Percentiles rank a stretch among this genome's conserved stretches.
Evolutionary conservation across 345 rosid genomes (phyloP).

Genomic region (Geranium brycei): DNA sequence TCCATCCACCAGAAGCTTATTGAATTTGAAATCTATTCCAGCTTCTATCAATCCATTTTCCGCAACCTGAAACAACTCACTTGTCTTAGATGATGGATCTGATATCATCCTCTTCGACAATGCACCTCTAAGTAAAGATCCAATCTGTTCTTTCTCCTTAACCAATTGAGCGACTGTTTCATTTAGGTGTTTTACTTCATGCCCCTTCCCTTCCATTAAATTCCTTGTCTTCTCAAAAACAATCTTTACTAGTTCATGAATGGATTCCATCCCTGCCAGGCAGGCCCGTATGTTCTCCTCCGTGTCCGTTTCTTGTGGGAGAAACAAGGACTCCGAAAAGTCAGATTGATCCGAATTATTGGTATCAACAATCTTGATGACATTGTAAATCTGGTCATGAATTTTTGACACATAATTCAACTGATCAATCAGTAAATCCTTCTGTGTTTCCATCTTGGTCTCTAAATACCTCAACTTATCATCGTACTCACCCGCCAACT

Average conservation of each 20-base stretch:
- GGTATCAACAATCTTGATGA: slow-evolving; percentile 46
- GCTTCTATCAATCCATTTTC: slow-evolving; percentile 75
- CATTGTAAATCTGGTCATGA: slow-evolving; percentile 54
- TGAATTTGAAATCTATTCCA: slow-evolving; percentile 56
- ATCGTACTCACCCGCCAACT: slow-evolving; percentile 57
- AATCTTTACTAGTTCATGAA: slow-evolving; percentile 49
- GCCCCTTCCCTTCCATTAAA: slow-evolving; percentile 53
- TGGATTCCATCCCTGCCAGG: slow-evolving; percentile 87
- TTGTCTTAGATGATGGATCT: slow-evolving; percentile 46
- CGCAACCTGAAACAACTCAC: slow-evolving; percentile 64
- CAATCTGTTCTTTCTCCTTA: slow-evolving; percentile 87
- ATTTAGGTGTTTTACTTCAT: slow-evolving; percentile 48
- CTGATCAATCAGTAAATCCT: slow-evolving; percentile 68
- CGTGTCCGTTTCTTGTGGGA: slow-evolving; percentile 66
- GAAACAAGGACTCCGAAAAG: slow-evolving; percentile 70
- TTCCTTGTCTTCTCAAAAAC: slow-evolving; percentile 46
- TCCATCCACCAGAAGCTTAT: slow-evolving; percentile 30
- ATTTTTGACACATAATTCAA: slow-evolving; percentile 69
- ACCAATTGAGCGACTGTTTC: slow-evolving; percentile 53
- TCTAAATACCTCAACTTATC: slow-evolving; percentile 55
- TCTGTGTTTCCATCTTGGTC: slow-evolving; percentile 49
- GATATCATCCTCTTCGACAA: slow-evolving; percentile 55
- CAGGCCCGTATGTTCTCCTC: slow-evolving; percentile 86
- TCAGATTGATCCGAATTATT: slow-evolving; percentile 52
- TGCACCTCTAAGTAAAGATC: slow-evolving; percentile 74